Base-by-base conservation (phyloP, 805 yeast species). In the Isabelozyma heimii region DNA sequence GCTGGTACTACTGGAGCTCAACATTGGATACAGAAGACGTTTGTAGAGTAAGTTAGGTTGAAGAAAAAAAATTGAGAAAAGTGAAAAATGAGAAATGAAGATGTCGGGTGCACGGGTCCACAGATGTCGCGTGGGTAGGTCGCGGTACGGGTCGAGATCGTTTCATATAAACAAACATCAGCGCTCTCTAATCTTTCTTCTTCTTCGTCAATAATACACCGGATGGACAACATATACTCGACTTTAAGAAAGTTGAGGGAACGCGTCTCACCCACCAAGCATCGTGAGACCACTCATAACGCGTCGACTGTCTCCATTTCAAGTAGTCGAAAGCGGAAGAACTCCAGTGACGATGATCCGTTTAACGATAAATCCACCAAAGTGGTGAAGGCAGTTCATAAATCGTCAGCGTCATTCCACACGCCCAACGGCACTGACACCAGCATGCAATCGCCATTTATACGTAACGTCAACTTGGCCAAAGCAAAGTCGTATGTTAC, bases 281-380 rank as follows among this genome's bases (percentile, higher is more conserved):
- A 37, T 9, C 33, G 45, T 10, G 47, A 41, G 13, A 9, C 41
- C 12, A 8, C 35, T 10, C 13, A 33, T 10, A 40, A 44, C 52
- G 54, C 58, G 46, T 45, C 53, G 8, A 47, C 46, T 35, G 39
- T 52, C 15, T 44, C 45, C 27, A 42, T 38, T 20, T 20, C 24
- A 5, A 20, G 46, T 15, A 47, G 44, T 45, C 45, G 33, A 53
- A 56, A 43, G 28, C 38, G 48, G 27, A 49, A 33, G 44, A 27
- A 39, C 10, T 28, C 50, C n/a, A 51, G 43, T 40, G 60, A 54
- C 13, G 67, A 63, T 38, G 66, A 66, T 47, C 72, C 72, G 5
- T 67, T 66, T 51, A 56, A 60, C 42, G 72, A 66, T 44, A 38
- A 37, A 44, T 17, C 28, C 9, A 41, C 6, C 16, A 17, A 33